Base-by-base conservation (phyloP, 1,139 yeast species). In the Kodamaea alishanica region DNA sequence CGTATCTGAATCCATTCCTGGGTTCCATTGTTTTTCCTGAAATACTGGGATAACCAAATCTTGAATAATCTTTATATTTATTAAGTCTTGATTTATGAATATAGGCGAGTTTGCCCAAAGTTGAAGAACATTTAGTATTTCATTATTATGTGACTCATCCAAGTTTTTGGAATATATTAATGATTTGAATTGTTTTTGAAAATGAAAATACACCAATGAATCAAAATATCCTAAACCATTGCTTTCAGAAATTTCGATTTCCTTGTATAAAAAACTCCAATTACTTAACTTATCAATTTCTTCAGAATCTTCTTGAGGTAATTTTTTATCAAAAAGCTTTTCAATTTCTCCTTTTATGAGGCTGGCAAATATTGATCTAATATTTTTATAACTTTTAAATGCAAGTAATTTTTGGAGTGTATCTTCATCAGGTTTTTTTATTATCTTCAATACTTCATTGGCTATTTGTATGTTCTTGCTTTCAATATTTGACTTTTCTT, bases 21-120 rank as follows among this genome's bases (percentile, higher is more conserved):
- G 53, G 5, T 34, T 30, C 60, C 60, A 57, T 4, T 34, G 29
- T 6, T 39, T 30, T 3, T 37, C 24, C 8, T 33, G 24, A 8
- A 57, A 45, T 9, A 40, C 46, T 1, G 64, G 64, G 2, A 49
- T 28, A 7, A 61, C 44, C 2, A 47, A 12, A 6, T 54, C 53
- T n/a, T 41, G 35, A 2, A 49, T 40, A 6, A 59, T 40, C 31
- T 46, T 45, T 1, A 37, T 28, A 4, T 44, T 40, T n/a, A 60
- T 34, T 9, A 40, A 23, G n/a, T 48, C 43, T 2, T 46, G 42
- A 30, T 51, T 41, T 2, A 53, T 34, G 24, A 55, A 41, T 0
- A 55, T 41, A 1, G 56, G 50, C 2, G 51, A 36, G 6, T 44
- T 46, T 8, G 48, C 10, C 55, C 56, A 52, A 8, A 40, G 35